A percentile compares a stretch with the other conserved stretches of the same genome.
Conservation (phyloP, 2,329 filamentous ascomycete species). For the Epichloe sp. region DNA sequence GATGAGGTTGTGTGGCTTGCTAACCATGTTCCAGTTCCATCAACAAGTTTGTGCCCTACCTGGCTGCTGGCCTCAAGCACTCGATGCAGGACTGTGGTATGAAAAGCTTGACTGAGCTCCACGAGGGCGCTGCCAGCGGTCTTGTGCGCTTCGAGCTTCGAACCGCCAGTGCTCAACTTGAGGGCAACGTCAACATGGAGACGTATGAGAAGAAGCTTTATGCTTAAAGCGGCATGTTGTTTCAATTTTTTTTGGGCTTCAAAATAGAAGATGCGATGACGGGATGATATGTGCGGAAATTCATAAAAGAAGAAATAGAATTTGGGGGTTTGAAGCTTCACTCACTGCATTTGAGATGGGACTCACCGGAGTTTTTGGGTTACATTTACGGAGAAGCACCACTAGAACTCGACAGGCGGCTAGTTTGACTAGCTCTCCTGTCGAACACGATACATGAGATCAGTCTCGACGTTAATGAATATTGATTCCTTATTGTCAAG, state of each 20-base stretch:
- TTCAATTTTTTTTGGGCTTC: background rate
- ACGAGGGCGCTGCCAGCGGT: slow-evolving; percentile 59
- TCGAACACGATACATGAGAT: background rate
- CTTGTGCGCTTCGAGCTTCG: slow-evolving; percentile 84
- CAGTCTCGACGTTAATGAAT: background rate
- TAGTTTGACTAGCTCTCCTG: slow-evolving; percentile 1
- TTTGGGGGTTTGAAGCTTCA: background rate
- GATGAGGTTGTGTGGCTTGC: slow-evolving; percentile 6
- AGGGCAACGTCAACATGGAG: slow-evolving; percentile 97
- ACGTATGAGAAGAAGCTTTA: slow-evolving; percentile 99
- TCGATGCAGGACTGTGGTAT: slow-evolving; percentile 91
- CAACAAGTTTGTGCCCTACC: slow-evolving; percentile 90
- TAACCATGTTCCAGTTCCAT: slow-evolving; percentile 47
- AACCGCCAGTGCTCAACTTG: slow-evolving; percentile 86
- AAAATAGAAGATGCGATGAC: background rate
- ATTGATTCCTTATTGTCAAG: background rate
- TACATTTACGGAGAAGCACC: background rate
- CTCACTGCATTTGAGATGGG: background rate
- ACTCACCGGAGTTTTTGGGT: slow-evolving; percentile 1
- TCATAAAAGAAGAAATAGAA: background rate
- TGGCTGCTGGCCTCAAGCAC: slow-evolving; percentile 92
- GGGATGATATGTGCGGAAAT: background rate
- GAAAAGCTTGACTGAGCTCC: slow-evolving; percentile 64
- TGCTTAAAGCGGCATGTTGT: slow-evolving; percentile 40
- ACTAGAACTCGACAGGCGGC: slow-evolving; percentile 3